These are phyloP conservation scores for Dryas octopetala DNA, from an alignment of 306 rosid genomes.

Conservation along the genomic window DNA sequence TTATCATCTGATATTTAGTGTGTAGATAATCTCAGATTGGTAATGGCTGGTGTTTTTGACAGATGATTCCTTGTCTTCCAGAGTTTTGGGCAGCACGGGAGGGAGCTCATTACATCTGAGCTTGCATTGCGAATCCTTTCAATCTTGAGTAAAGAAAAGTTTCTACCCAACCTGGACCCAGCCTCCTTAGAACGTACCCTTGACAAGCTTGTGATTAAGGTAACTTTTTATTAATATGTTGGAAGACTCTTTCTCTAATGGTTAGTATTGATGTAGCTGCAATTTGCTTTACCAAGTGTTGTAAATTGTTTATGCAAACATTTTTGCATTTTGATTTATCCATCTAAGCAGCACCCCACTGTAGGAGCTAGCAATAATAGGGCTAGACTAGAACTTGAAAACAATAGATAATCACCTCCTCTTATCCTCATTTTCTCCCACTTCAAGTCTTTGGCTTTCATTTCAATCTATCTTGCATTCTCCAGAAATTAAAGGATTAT, in stretches of 20 bases:
- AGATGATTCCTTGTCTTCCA: slow-evolving; percentile 99
- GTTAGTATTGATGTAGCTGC: background rate
- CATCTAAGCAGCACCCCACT: background rate
- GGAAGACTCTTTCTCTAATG: background rate
- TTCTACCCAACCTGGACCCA: slow-evolving; percentile 59
- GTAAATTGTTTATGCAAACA: background rate
- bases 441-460: background rate
- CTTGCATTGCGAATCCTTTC: slow-evolving; percentile 78
- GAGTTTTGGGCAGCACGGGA: slow-evolving; percentile 99
- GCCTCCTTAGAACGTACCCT: slow-evolving; percentile 63
- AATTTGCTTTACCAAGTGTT: background rate
- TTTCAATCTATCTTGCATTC: background rate
- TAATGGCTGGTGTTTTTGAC: slow-evolving; percentile 95
- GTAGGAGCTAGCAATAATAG: background rate
- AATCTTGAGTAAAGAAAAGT: slow-evolving; percentile 71
- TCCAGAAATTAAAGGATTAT: background rate
- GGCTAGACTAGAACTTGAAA: background rate
- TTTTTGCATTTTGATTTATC: background rate
- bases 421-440: background rate
- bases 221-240: slow-evolving; percentile 22
- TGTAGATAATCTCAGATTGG: slow-evolving; percentile 74
- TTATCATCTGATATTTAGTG: slow-evolving; percentile 39
- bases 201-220: slow-evolving; percentile 84
- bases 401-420: background rate
- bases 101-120: slow-evolving; percentile 94